These are phyloP conservation scores for Paecilomyces formosus DNA, from an alignment of 2,329 filamentous ascomycete species.

Conservation along the genomic window DNA sequence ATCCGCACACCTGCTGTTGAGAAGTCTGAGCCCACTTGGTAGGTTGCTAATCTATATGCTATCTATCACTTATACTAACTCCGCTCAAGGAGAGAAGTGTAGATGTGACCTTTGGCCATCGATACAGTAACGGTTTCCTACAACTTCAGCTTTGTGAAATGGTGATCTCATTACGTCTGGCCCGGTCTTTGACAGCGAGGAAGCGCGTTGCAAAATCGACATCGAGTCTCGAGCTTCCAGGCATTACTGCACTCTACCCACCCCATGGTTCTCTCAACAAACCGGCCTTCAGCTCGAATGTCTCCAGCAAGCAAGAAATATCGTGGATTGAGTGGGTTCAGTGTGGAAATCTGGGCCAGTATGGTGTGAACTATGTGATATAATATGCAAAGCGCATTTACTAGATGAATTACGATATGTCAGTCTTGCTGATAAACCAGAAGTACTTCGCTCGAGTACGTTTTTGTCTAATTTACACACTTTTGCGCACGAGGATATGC, in stretches of 20 bases:
- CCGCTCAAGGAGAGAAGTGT: not conserved
- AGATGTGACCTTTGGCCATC: not conserved
- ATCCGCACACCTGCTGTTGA: conserved; percentile 27
- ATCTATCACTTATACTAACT: not conserved
- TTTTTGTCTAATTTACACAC: too few relatives aligned
- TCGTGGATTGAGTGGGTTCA: too few relatives aligned
- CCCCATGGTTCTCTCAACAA: not conserved
- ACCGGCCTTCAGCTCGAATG: not conserved
- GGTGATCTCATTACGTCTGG: not conserved
- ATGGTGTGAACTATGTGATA: too few relatives aligned
- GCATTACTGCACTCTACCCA: not conserved
- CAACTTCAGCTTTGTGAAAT: not conserved
- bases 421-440: too few relatives aligned
- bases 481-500: too few relatives aligned
- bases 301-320: too few relatives aligned
- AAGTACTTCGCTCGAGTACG: too few relatives aligned
- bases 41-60: conserved; percentile 7
- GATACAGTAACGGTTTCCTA: not conserved
- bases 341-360: too few relatives aligned
- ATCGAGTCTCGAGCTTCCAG: not conserved
- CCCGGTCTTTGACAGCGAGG: not conserved
- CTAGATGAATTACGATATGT: too few relatives aligned
- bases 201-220: too few relatives aligned
- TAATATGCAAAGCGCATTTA: too few relatives aligned
- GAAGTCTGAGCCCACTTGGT: conserved; percentile 27